Evolutionary conservation across 768 basidiomycete genomes (phyloP), one percentile per base, ranked within the genome.

Genomic region (Terana coerulea): DNA sequence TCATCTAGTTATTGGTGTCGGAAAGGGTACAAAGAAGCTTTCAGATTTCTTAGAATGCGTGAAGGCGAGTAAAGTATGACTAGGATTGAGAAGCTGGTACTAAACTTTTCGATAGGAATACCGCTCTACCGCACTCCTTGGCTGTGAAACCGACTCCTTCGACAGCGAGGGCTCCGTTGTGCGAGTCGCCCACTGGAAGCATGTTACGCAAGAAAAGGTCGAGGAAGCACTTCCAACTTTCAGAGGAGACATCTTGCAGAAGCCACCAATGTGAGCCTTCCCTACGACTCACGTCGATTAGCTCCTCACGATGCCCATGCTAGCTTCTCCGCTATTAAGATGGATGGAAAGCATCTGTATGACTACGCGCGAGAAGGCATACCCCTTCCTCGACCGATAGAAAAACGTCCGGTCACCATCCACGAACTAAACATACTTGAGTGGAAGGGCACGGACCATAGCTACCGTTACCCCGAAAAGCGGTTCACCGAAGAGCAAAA

Each of bases 281-380:
- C 30, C 49, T 51, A 33, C 12, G 50, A 24, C 36, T 47, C 25
- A 49, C 36, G 21, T 47, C 15, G 17, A 22, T 39, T 43, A 29
- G 43, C 42, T 49, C 54, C 53, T 51, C 50, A 25, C 47, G 52
- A 37, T 49, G 48, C 15, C 51, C 10, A 3, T 34, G 7, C 25
- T 64, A 98, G 95, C 64, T 99, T 95, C 70, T 98, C 97, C 9
- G 97, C 97, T 1, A 75, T 98, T 30, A 98, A 98, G 69, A 98
- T 98, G 95, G 94, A 98, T 58, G 97, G 97, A 1, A 91, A 80
- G 67, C 92, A 92, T 0, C 67, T 98, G 30, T 92, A 98, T 66
- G 95, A 98, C 60, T 99, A 98, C 64, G 97, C 97, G 17, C 83
- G 97, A 2, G 77, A 86, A 62, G 89, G 89, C 7, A 89, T 86